Evolutionary conservation across 2,329 filamentous ascomycete species (phyloP).

Genomic region (Botryotinia globosa): DNA sequence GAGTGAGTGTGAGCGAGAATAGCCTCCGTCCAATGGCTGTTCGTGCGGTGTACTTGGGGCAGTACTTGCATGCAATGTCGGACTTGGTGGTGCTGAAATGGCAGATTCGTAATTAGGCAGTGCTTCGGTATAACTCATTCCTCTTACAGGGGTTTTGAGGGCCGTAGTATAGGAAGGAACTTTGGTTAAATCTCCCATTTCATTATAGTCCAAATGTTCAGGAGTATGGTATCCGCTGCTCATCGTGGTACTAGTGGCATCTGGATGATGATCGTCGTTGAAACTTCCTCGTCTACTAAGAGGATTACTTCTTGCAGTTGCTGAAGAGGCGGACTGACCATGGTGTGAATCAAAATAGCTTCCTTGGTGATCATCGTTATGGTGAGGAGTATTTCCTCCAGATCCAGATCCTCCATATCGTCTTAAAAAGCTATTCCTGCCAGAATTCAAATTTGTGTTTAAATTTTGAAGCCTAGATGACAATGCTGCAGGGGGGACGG

Average conservation of each 20-base stretch:
- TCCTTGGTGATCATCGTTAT: slow-evolving; percentile 22
- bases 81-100: slow-evolving; percentile 48
- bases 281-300: slow-evolving; percentile 45
- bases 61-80: slow-evolving; percentile 26
- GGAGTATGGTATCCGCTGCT: slow-evolving; percentile 53
- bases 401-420: slow-evolving; percentile 35
- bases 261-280: slow-evolving; percentile 9
- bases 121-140: slow-evolving; percentile 47
- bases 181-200: slow-evolving; percentile 64
- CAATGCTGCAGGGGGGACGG: slow-evolving; percentile 51
- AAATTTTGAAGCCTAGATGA: slow-evolving; percentile 71
- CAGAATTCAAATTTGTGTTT: slow-evolving; percentile 59
- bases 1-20: not conserved
- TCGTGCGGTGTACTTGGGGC: slow-evolving; percentile 22
- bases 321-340: slow-evolving; percentile 24
- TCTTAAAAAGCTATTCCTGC: slow-evolving; percentile 41
- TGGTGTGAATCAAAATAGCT: slow-evolving; percentile 30
- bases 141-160: slow-evolving; percentile 60
- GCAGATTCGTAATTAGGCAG: slow-evolving; percentile 68
- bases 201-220: slow-evolving; percentile 55
- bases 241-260: slow-evolving; percentile 43
- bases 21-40: not conserved
- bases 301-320: slow-evolving; percentile 36
- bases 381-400: slow-evolving; percentile 38
- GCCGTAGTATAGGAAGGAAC: slow-evolving; percentile 78